Percentiles rank a stretch among this genome's conserved stretches.
Conservation (phyloP, 164 flowering plant genomes). For the Protea cynaroides region DNA sequence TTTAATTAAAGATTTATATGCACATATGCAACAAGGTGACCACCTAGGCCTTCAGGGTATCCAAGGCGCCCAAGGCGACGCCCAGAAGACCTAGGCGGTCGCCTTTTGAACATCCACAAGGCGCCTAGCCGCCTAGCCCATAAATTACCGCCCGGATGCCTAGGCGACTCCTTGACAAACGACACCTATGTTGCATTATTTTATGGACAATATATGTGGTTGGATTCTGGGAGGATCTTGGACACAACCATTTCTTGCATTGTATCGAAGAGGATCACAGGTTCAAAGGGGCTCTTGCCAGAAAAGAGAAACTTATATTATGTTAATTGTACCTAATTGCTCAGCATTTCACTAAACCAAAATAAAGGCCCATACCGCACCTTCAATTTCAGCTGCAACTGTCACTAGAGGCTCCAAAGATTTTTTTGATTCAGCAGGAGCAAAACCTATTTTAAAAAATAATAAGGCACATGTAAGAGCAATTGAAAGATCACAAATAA, state of each 20-base stretch:
- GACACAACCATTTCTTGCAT: not conserved
- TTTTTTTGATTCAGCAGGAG: conserved; percentile 38
- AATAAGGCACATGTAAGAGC: conserved; percentile 1
- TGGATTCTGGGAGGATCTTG: not conserved
- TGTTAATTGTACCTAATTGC: not conserved
- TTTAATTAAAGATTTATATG: too few species aligned
- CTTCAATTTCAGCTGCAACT: conserved; percentile 24
- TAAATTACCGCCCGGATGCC: too few species aligned
- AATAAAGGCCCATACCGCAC: conserved; percentile 16
- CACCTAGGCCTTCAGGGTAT: too few species aligned
- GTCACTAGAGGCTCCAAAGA: conserved; percentile 19
- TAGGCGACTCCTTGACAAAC: too few species aligned
- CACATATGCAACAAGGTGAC: too few species aligned
- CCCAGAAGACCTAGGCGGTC: too few species aligned
- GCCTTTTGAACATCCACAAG: too few species aligned
- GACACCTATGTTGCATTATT: too few species aligned
- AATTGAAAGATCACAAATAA: not conserved
- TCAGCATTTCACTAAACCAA: not conserved
- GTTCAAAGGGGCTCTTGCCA: not conserved
- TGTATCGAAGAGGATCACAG: not conserved
- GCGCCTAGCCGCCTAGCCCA: too few species aligned
- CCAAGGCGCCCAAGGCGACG: too few species aligned
- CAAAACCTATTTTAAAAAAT: conserved; percentile 47
- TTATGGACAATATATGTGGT: too few species aligned
- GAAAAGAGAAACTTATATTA: not conserved